Conservation (phyloP, 2,329 filamentous ascomycete species). For the Aureobasidium sp. region DNA sequence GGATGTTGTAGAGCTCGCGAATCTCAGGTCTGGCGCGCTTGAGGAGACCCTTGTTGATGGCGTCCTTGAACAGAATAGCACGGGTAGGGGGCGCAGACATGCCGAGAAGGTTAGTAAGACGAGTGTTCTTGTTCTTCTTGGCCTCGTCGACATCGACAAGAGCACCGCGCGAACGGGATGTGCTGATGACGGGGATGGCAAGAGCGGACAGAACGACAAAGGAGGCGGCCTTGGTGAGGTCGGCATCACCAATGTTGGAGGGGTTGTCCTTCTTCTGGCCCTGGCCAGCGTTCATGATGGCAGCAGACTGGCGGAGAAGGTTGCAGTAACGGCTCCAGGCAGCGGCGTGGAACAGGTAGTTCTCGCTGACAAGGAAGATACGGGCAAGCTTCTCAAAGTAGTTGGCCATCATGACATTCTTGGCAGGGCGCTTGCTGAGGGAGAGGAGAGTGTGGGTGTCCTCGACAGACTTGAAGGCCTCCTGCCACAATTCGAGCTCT, state of each 20-base stretch:
- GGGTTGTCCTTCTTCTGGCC: constrained; percentile 93
- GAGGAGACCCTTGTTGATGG: constrained; percentile 86
- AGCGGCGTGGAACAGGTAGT: constrained; percentile 98
- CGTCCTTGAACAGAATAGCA: constrained; percentile 88
- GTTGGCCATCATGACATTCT: constrained; percentile 99
- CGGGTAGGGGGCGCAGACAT: constrained; percentile 88
- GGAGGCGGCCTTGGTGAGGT: constrained; percentile 88
- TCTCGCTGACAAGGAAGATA: constrained; percentile 98
- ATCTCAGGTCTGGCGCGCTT: constrained; percentile 92
- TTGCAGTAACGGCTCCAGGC: constrained; percentile 98
- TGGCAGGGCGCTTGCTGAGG: constrained; percentile 94
- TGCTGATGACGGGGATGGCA: constrained; percentile 99
- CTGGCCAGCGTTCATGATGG: constrained; percentile 74
- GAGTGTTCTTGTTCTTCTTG: constrained; percentile 97
- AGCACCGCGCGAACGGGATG: constrained; percentile 87
- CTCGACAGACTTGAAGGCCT: constrained; percentile 98
- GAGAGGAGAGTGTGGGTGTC: constrained; percentile 97
- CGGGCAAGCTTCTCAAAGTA: constrained; percentile 99
- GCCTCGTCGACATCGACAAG: constrained; percentile 96
- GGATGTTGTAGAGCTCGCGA: constrained; percentile 93
- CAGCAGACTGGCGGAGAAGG: constrained; percentile 83
- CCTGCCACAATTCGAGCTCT: constrained; percentile 96
- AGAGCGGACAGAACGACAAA: constrained; percentile 93
- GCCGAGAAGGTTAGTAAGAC: constrained; percentile 88
- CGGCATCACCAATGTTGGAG: constrained; percentile 69